Base-by-base conservation (phyloP, 768 basidiomycete genomes). In the Lactarius tabidus region DNA sequence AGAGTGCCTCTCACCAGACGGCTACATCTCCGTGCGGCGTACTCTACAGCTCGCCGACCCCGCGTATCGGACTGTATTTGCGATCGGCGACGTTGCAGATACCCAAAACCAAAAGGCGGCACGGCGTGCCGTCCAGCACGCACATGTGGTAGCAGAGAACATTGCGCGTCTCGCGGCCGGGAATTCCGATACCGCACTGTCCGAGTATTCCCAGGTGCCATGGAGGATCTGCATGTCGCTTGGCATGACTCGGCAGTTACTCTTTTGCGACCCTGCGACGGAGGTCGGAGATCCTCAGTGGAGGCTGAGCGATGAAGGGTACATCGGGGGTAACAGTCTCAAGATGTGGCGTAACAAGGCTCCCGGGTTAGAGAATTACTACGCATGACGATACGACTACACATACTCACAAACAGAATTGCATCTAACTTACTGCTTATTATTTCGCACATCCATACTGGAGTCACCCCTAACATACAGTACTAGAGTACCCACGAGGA, bases 51-150 rank as follows among this genome's bases (percentile, higher is more conserved):
- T 76, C 55, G 43, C 41, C 15, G 67, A 71, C 55, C 12, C 51
- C 20, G 36, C 65, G 14, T 64, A 57, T 28, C 67, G 67, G 6
- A 57, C 67, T 17, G 39, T 75, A 1, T 75, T 71, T 10, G 73
- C 72, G 17, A 39, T 74, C 7, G 74, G 74, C 14, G 74, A 75
- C 57, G 67, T 72, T 8, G 73, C 73, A 2, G 71, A 74, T 48
- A 68, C 67, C 14, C 69, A 70, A 2, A 71, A 71, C 4, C 66
- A 67, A 7, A 73, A 73, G 45, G 71, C 72, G 15, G 74, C 71
- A 1, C 62, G 70, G 1, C 70, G 72, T 1, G 74, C 68, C 2
- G 48, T 68, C 29, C n/a, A 45, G 7, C 73, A 75, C 36, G 71
- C 70, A 7, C 38, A 67, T 12, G 26, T 72, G 28, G 71, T 71